Evolutionary conservation across 2,329 filamentous ascomycete species (phyloP).

Genomic region (Pezicula neosporulosa): DNA sequence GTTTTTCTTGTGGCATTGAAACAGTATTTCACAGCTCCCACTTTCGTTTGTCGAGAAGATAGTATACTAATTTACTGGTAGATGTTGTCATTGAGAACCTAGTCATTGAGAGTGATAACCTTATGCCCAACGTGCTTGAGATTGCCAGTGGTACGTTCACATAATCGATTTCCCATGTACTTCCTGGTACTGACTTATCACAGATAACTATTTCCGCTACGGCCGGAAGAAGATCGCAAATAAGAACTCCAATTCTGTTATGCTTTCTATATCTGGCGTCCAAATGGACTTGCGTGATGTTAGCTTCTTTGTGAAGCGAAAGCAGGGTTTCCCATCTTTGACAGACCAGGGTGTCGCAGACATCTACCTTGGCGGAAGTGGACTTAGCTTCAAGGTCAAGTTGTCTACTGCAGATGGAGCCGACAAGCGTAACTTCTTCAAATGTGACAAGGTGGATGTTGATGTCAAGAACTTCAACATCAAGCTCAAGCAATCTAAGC

Average conservation of each 20-base stretch:
- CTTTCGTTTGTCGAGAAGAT: too few relatives aligned
- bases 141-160: conserved; percentile 58
- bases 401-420: conserved; percentile 75
- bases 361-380: conserved; percentile 80
- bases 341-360: conserved; percentile 87
- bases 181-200: conserved; percentile 1
- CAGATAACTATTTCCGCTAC: conserved; percentile 87
- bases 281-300: conserved; percentile 92
- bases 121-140: conserved; percentile 89
- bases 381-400: conserved; percentile 89
- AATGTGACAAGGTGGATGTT: conserved; percentile 84
- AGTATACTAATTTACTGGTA: neutral
- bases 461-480: conserved; percentile 79
- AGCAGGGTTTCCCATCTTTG: conserved; percentile 86
- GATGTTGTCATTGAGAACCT: conserved; percentile 93
- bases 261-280: conserved; percentile 82
- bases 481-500: conserved; percentile 90
- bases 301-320: conserved; percentile 92
- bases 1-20: too few relatives aligned
- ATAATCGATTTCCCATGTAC: neutral
- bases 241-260: conserved; percentile 76
- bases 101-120: conserved; percentile 92
- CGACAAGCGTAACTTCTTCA: conserved; percentile 84
- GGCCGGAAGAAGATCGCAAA: conserved; percentile 83
- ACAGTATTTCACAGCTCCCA: too few relatives aligned